These are phyloP conservation scores for Cladosporium sp. DNA, from an alignment of 2,329 filamentous ascomycete species.

Conservation along the genomic window DNA sequence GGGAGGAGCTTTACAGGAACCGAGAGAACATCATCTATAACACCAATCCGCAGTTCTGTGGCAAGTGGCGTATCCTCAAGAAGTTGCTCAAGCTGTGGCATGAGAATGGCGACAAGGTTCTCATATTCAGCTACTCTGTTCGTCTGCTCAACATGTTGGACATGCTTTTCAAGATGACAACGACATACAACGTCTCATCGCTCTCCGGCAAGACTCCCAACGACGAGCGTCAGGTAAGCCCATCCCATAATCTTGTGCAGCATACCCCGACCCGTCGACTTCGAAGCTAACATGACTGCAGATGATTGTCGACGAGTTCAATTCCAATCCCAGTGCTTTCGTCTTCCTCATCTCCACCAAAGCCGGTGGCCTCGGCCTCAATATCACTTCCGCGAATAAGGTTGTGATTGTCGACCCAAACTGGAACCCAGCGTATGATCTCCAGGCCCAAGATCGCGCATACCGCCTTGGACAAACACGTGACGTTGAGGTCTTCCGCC, in stretches of 20 bases:
- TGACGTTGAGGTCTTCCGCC: constrained; percentile 92
- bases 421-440: constrained; percentile 93
- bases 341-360: constrained; percentile 95
- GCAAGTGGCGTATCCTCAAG: constrained; percentile 92
- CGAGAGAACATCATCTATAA: constrained; percentile 79
- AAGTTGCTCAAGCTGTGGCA: constrained; percentile 90
- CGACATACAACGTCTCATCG: constrained; percentile 84
- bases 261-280: not conserved
- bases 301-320: constrained; percentile 82
- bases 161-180: constrained; percentile 80
- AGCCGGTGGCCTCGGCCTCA: constrained; percentile 89
- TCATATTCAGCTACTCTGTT: constrained; percentile 93
- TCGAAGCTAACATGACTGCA: not conserved
- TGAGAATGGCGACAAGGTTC: constrained; percentile 84
- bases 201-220: constrained; percentile 83
- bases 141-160: constrained; percentile 80
- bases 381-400: constrained; percentile 97
- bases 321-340: constrained; percentile 81
- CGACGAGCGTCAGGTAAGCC: constrained; percentile 67
- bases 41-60: constrained; percentile 87
- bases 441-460: constrained; percentile 93
- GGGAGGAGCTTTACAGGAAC: constrained; percentile 71
- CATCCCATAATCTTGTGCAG: not conserved
- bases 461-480: constrained; percentile 92
- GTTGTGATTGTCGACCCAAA: constrained; percentile 96